Evolutionary conservation across 2,329 filamentous ascomycete species (phyloP).

Genomic region (Dothideomycetes sp.): DNA sequence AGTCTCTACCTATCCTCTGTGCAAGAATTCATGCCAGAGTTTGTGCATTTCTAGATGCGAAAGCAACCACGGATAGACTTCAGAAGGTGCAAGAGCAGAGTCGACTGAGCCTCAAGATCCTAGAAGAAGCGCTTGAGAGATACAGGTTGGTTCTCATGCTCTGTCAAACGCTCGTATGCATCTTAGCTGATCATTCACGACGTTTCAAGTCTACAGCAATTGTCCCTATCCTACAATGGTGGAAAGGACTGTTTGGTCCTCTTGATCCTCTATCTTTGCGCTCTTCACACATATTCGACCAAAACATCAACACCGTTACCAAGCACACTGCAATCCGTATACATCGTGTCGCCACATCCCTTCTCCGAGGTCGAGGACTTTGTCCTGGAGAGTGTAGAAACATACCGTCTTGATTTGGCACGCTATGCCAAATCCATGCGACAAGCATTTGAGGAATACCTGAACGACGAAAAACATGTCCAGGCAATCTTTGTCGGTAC

Average conservation of each 20-base stretch:
- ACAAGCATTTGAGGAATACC: slow-evolving; percentile 67
- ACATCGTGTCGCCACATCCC: slow-evolving; percentile 76
- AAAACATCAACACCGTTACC: slow-evolving; percentile 14
- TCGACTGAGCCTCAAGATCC: slow-evolving; percentile 59
- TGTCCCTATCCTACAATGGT: slow-evolving; percentile 92
- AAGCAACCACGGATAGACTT: slow-evolving; percentile 48
- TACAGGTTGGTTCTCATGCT: slow-evolving; percentile 57
- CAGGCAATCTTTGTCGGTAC: slow-evolving; percentile 82
- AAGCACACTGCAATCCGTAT: slow-evolving; percentile 64
- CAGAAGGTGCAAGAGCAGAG: slow-evolving; percentile 65
- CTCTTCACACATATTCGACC: slow-evolving; percentile 34
- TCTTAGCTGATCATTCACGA: slow-evolving; percentile 10
- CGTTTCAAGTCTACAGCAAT: slow-evolving; percentile 54
- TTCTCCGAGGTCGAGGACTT: slow-evolving; percentile 83
- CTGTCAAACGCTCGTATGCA: neutral
- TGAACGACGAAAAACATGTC: slow-evolving; percentile 54
- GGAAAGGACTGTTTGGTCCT: slow-evolving; percentile 96
- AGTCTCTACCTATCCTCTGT: slow-evolving; percentile 33
- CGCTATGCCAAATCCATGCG: slow-evolving; percentile 75
- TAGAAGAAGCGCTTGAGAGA: slow-evolving; percentile 62
- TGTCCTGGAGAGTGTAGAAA: slow-evolving; percentile 54
- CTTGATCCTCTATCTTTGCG: slow-evolving; percentile 72
- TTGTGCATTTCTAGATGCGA: slow-evolving; percentile 54
- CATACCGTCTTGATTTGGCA: slow-evolving; percentile 67
- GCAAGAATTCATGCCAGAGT: slow-evolving; percentile 51